Evolutionary conservation across 2,329 filamentous ascomycete genomes (phyloP), one percentile per base, ranked within the genome.

Genomic region (Fusarium nodosum): DNA sequence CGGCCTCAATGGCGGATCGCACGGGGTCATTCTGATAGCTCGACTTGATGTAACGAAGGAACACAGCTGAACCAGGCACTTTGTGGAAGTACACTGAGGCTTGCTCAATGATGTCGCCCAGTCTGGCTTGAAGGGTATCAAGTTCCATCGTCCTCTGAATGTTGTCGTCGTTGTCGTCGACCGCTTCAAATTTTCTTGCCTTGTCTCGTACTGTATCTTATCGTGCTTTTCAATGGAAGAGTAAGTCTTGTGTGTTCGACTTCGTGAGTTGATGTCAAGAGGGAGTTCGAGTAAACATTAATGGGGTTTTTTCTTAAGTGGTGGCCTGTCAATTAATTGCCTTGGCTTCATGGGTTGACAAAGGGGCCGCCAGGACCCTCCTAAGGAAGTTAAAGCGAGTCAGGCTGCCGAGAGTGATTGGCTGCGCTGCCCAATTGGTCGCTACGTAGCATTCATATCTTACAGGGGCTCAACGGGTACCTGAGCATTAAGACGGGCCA

Each of bases 11-110:
- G 39, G 93, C 93, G 54, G 93, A 97, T 56, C 97, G 91, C 59
- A 98, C 89, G 12, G 96, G 96, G 76, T 99, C 96, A 78, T 99
- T 92, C 83, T 99, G 96, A 83, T 99, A 98, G 79, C 94, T 97
- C 60, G 94, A 97, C 80, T 93, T 93, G 78, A 99, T 94, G 82
- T 99, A 99, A 68, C 96, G 93, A 73, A 97, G 88, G 75, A 98
- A 86, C 74, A 99, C 97, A 42, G 95, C 93, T 31, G 95, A 98
- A 54, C 96, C 96, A 31, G 96, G 97, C 39, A 99, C 87, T 76
- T 92, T 93, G 76, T 97, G 94, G 78, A 99, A 97, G 60, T 90
- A 86, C 62, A 88, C 83, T 55, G 84, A 83, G 26, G 86, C 83
- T 65, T 85, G 81, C 46, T 87, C 80, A 70, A 85, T 85, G 60